Evolutionary conservation across 352 stramenopile species (phyloP), one percentile per base, ranked within the genome.

Genomic region (Pythium myriotylum): DNA sequence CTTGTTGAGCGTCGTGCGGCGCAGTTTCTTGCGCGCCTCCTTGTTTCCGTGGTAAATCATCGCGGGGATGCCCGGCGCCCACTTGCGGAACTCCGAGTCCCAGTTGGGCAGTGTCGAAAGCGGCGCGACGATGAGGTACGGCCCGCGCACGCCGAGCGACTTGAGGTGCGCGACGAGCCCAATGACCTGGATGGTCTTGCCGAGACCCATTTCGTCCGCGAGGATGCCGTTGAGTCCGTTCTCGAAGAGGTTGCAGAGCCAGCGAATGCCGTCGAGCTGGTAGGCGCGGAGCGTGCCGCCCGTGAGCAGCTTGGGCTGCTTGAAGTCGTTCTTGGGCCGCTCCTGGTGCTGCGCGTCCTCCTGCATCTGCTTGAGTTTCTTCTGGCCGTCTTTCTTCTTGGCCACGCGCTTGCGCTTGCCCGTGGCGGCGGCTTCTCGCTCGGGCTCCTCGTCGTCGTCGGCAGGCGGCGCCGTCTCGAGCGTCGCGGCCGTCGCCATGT

Each of bases 71-170:
- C 79, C 77, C 3, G 87, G 87, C 24, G 80, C 69, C 77, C 80
- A 94, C 62, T 88, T 88, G 27, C 65, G 61, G 62, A 95, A 95
- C 68, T 95, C 87, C 10, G 97, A 79, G 33, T 98, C 72, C 98
- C 98, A 99, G 76, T 99, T 98, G 35, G 92, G 86, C 32, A 99
- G 81, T 26, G 97, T 99, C 20, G 95, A 99, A 8, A 99, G 80
- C 16, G 98, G 98, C 24, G 96, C 97, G 19, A 99, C 90, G 46
- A 99, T 88, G 8, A 99, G 77, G 72, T 97, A 99, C 16, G 98
- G 98, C 2, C 96, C 95, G 7, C 84, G 84, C 43, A 92, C 92
- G 23, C 94, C 81, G 23, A 96, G 79, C 20, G 84, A 79, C 55
- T 97, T 92, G 9, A 99, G 73, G 54, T 98, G 88, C 47, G 96